Evolutionary conservation across 495 filamentous ascomycete species (phyloP).

Genomic region (Friedmanniomyces simplex): DNA sequence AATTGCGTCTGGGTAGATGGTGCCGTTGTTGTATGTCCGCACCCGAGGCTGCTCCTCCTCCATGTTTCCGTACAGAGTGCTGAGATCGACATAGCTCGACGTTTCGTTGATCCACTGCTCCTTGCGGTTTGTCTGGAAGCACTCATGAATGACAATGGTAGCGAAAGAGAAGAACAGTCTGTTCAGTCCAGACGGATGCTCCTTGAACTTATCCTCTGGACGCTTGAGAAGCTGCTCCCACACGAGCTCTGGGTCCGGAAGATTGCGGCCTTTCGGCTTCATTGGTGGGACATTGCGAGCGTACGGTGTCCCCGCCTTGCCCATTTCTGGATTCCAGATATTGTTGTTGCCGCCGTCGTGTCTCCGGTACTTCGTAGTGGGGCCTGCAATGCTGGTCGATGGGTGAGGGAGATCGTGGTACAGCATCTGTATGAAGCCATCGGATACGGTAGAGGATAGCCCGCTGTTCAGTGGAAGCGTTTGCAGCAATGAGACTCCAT

Average conservation of each 20-base stretch:
- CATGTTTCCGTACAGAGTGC: slow-evolving; percentile 26
- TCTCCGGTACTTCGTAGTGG: slow-evolving; percentile 28
- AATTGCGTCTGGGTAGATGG: slow-evolving; percentile 26
- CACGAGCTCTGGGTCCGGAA: slow-evolving; percentile 24
- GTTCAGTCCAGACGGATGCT: slow-evolving; percentile 28
- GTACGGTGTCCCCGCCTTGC: slow-evolving; percentile 35
- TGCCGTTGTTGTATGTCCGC: slow-evolving; percentile 25
- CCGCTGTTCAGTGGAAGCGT: slow-evolving; percentile 27
- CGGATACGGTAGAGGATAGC: slow-evolving; percentile 25
- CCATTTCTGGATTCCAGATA: slow-evolving; percentile 35
- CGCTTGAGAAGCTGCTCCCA: slow-evolving; percentile 26
- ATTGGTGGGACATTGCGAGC: slow-evolving; percentile 23
- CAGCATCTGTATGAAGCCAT: slow-evolving; percentile 27
- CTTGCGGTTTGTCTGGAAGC: slow-evolving; percentile 24
- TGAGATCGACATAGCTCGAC: slow-evolving; percentile 28
- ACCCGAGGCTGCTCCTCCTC: slow-evolving; percentile 24
- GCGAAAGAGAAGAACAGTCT: slow-evolving; percentile 28
- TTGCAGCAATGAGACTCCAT: slow-evolving; percentile 34
- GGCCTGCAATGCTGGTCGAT: slow-evolving; percentile 21
- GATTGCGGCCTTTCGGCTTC: slow-evolving; percentile 25
- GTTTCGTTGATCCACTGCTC: slow-evolving; percentile 35
- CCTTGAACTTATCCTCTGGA: slow-evolving; percentile 22
- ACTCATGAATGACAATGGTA: slow-evolving; percentile 25
- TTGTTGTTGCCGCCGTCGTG: slow-evolving; percentile 33
- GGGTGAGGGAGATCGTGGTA: slow-evolving; percentile 27